phyloP scores from a whole-genome alignment of 2,329 filamentous ascomycete genomes.

The Aspergillus ochraceus region DNA sequence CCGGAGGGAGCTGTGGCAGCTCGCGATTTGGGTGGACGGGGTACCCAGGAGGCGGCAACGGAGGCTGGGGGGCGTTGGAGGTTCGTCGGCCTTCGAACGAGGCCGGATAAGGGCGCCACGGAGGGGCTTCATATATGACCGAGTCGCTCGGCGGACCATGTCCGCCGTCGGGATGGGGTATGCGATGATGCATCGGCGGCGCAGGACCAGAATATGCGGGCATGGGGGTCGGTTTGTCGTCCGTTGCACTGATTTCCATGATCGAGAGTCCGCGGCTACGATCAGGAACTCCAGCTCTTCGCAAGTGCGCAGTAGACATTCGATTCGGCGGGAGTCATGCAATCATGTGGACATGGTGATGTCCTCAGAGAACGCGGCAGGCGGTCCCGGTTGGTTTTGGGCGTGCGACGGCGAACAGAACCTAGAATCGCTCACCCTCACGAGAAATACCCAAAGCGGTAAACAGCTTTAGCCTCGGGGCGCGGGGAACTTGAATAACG shows the following conservation, averaged over 20 bases:
- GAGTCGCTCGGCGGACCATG: constrained; percentile 29
- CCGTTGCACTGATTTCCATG: constrained; percentile 28
- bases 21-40: constrained; percentile 34
- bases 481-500: not conserved
- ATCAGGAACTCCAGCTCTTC: constrained; percentile 19
- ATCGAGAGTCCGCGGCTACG: constrained; percentile 19
- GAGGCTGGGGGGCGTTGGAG: constrained; percentile 27
- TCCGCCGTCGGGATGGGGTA: constrained; percentile 31
- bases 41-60: constrained; percentile 30
- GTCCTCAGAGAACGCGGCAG: constrained; percentile 6
- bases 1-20: constrained; percentile 34
- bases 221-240: constrained; percentile 27
- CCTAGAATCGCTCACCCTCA: not conserved
- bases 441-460: not conserved
- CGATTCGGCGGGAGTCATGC: constrained; percentile 22
- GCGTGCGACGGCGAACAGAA: not conserved
- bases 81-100: constrained; percentile 33
- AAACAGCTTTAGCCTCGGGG: not conserved
- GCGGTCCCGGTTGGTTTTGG: not conserved
- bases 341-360: constrained; percentile 24
- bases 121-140: constrained; percentile 29
- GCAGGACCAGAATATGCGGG: constrained; percentile 22
- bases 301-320: constrained; percentile 17
- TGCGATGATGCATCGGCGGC: constrained; percentile 33
- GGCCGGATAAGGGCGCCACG: constrained; percentile 33